Evolutionary conservation across 257 asterid genomes (phyloP), one percentile per base, ranked within the genome.

Genomic region (Salvia hispanica): DNA sequence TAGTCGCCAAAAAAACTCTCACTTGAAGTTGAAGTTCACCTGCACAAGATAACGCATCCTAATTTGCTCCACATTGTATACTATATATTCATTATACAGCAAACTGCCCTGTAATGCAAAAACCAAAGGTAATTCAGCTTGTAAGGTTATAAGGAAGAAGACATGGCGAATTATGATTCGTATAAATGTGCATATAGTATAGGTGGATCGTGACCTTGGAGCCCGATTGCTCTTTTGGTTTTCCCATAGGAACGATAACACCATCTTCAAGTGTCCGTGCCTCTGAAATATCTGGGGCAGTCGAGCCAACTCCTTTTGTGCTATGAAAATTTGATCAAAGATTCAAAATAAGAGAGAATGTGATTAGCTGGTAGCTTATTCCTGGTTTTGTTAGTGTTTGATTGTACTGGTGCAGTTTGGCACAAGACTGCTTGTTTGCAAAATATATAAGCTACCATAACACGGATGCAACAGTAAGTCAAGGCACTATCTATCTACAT

Each of bases 51-150:
- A 92, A 31, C 90, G 95, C 97, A 90, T 90, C 74, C 83, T 79
- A 60, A 90, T 90, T 81, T 92, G 98, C 64, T 90, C 97, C 84
- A 82, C 89, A 36, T 82, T 86, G 88, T 92, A 92, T 46, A 90
- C 97, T 70, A 92, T 88, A 82, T 86, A 90, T 76, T 92, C 98
- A 52, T 92, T 92, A 84, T 92, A 90, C 62, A 82, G 56, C 82
- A 90, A 72, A 66, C 69, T 13, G 18, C 83, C 90, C 98, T 92
- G 93, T 82, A 80, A 66, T 9, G 58, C 59, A 61, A 39, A 61
- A 25, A 45, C 12, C 61, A 70, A 66, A 58, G 3, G 39, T 62
- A 65, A 48, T 62, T 61, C 31, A 15, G 66, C 5, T 11, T 4
- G 18, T 11, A 12, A 53, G 2, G n/a, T 34, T 33, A 45, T 33